Evolutionary conservation across 305 asterid species (phyloP).

Genomic region (Fraxinus angustifolia): DNA sequence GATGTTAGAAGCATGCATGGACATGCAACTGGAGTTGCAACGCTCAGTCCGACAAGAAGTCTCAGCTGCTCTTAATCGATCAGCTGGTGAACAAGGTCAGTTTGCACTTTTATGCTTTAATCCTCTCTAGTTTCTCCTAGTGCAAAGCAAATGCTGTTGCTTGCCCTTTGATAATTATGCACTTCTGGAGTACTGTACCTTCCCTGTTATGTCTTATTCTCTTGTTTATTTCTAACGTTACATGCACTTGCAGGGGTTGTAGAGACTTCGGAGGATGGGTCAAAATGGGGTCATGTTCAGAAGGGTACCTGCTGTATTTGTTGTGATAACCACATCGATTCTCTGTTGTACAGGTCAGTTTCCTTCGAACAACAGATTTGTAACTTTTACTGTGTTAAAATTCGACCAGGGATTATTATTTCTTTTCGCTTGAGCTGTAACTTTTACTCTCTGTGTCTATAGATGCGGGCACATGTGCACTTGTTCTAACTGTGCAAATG

Average conservation of each 20-base stretch:
- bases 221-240: conserved; percentile 2
- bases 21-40: conserved; percentile 89
- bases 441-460: conserved; percentile 12
- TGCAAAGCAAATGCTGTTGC: background rate
- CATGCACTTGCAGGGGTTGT: conserved; percentile 40
- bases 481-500: conserved; percentile 86
- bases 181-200: background rate
- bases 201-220: background rate
- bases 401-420: background rate
- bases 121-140: background rate
- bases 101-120: background rate
- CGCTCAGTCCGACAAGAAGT: conserved; percentile 89
- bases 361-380: background rate
- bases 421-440: background rate
- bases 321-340: conserved; percentile 82
- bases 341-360: conserved; percentile 75
- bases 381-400: background rate
- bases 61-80: conserved; percentile 85
- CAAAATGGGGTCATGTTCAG: conserved; percentile 76
- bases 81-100: conserved; percentile 66
- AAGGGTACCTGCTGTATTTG: conserved; percentile 96
- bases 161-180: background rate
- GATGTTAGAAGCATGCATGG: conserved; percentile 93
- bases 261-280: conserved; percentile 82
- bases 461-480: conserved; percentile 99